Evolutionary conservation across 495 filamentous ascomycete genomes (phyloP).

Genomic region (Penicillium pancosmium): DNA sequence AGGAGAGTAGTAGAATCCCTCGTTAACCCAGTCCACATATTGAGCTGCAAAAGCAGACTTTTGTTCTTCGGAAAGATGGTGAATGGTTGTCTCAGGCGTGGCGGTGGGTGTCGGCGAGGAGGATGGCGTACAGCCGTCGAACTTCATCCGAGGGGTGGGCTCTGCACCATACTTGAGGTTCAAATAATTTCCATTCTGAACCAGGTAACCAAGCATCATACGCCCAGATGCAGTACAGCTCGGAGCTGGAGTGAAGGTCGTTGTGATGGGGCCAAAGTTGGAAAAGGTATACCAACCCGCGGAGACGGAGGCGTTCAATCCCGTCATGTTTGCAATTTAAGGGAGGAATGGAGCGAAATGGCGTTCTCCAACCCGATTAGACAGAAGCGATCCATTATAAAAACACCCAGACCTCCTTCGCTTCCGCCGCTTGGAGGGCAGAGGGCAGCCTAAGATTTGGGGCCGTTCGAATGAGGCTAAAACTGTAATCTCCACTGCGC

Average conservation of each 20-base stretch:
- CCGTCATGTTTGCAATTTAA: not conserved
- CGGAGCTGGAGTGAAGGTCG: conserved; percentile 14
- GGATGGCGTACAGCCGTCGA: not conserved
- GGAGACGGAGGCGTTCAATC: conserved; percentile 7
- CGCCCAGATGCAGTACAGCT: conserved; percentile 6
- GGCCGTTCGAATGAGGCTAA: conserved; percentile 12
- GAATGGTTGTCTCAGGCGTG: not conserved
- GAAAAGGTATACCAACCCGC: conserved; percentile 15
- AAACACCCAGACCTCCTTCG: not conserved
- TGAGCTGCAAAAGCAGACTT: not conserved
- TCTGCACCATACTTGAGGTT: not conserved
- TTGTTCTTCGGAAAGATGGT: not conserved
- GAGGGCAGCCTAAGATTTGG: not conserved
- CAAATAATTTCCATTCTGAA: not conserved
- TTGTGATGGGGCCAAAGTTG: conserved; percentile 13
- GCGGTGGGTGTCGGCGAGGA: not conserved
- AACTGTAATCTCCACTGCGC: conserved; percentile 12
- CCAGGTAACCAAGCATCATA: not conserved
- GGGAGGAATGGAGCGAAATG: not conserved
- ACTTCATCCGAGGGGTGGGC: too few species aligned
- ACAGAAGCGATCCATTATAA: not conserved
- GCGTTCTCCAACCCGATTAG: not conserved
- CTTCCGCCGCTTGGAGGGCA: not conserved
- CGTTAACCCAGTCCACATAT: not conserved
- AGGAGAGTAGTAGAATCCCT: conserved; percentile 10